Evolutionary conservation across 441 rosid genomes (phyloP).

Genomic region (Croton setiger): DNA sequence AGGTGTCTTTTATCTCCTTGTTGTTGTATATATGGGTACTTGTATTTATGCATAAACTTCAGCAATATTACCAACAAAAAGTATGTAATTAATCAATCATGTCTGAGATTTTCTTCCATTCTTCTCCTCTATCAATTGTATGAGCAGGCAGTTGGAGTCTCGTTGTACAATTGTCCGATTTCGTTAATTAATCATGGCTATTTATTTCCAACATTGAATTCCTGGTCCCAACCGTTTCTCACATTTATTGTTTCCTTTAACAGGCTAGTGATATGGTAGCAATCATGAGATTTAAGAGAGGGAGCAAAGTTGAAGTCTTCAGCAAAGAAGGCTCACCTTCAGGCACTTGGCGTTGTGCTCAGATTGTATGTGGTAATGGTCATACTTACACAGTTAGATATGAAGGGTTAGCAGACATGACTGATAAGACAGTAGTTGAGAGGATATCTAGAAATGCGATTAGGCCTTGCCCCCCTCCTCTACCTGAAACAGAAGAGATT

Average conservation of each 20-base stretch:
- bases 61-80: neutral
- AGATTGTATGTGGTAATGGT: constrained; percentile 68
- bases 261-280: constrained; percentile 29
- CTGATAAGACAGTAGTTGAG: constrained; percentile 26
- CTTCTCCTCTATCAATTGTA: neutral
- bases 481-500: constrained; percentile 29
- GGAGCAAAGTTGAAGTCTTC: constrained; percentile 69
- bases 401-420: constrained; percentile 26
- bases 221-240: constrained; percentile 3
- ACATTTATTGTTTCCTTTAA: constrained; percentile 15
- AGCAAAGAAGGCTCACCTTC: constrained; percentile 51
- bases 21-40: neutral
- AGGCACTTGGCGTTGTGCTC: constrained; percentile 73
- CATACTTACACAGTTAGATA: constrained; percentile 55
- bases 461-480: constrained; percentile 75
- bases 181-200: neutral
- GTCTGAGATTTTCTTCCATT: neutral
- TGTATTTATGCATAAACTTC: neutral
- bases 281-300: constrained; percentile 58
- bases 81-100: neutral
- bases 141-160: neutral
- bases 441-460: constrained; percentile 53
- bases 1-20: neutral
- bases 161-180: neutral
- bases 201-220: neutral